These are phyloP conservation scores for Tribonema minus DNA, from an alignment of 108 stramenopile genomes.

Conservation along the genomic window DNA sequence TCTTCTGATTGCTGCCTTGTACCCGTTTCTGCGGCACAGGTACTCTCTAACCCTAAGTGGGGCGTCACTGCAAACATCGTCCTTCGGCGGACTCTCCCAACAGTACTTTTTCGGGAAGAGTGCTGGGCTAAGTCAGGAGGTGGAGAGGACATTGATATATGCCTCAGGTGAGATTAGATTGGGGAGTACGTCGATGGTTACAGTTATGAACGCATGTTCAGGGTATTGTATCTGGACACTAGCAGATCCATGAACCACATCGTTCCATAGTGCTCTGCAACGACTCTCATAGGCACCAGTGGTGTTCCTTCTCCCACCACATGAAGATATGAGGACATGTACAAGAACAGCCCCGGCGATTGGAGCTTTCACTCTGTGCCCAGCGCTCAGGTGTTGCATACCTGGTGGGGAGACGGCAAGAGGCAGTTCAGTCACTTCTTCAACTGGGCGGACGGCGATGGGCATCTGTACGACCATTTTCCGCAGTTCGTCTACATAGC, in stretches of 20 bases:
- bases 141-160: constrained; percentile 29
- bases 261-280: too few relatives aligned
- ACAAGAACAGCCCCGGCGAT: too few relatives aligned
- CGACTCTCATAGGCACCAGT: background rate
- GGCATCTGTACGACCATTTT: constrained; percentile 7
- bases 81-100: background rate
- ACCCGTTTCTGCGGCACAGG: background rate
- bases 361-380: background rate
- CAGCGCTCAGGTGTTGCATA: background rate
- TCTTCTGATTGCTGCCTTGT: background rate
- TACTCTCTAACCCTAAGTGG: constrained; percentile 6
- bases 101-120: too few relatives aligned
- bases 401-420: background rate
- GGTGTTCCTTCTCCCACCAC: background rate
- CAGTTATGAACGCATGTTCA: background rate
- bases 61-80: constrained; percentile 28
- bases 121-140: constrained; percentile 23
- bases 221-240: background rate
- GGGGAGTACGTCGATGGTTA: background rate
- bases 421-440: constrained; percentile 8
- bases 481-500: background rate
- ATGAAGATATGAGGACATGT: too few relatives aligned
- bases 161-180: constrained; percentile 6
- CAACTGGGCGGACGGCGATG: constrained; percentile 25
- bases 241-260: background rate